Conservation (phyloP, 2,329 filamentous ascomycete genomes). For the Botrytis squamosa region DNA sequence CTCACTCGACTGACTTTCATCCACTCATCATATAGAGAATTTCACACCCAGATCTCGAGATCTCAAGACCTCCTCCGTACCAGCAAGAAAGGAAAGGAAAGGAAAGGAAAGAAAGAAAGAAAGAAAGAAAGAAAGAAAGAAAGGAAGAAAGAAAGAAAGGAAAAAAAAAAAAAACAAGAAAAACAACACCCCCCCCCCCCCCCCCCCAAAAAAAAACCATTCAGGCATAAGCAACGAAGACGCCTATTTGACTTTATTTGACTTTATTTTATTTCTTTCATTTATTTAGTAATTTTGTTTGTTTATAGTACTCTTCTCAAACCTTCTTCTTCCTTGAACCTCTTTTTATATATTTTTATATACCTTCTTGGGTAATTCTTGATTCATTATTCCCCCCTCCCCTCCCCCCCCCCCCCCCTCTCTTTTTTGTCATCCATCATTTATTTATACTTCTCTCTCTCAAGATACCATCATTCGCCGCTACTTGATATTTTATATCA, state of each 20-base stretch:
- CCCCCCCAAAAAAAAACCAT: background rate
- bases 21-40: background rate
- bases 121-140: background rate
- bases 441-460: background rate
- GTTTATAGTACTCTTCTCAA: background rate
- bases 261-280: conserved; percentile 11
- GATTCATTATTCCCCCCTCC: background rate
- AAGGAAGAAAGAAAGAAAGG: background rate
- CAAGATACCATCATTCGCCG: background rate
- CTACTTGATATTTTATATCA: background rate
- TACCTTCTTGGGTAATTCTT: conserved; percentile 12
- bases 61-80: background rate
- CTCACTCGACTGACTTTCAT: background rate
- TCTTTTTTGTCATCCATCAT: background rate
- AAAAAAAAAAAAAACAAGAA: background rate
- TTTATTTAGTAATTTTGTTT: background rate
- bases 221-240: conserved; percentile 26
- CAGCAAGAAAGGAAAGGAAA: background rate
- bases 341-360: background rate
- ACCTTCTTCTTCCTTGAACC: background rate
- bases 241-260: conserved; percentile 26
- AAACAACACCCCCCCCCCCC: background rate
- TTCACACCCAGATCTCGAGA: background rate
- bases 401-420: background rate
- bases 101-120: background rate